Conservation (phyloP, 495 filamentous ascomycete species). For the Penicillium waksmanii region DNA sequence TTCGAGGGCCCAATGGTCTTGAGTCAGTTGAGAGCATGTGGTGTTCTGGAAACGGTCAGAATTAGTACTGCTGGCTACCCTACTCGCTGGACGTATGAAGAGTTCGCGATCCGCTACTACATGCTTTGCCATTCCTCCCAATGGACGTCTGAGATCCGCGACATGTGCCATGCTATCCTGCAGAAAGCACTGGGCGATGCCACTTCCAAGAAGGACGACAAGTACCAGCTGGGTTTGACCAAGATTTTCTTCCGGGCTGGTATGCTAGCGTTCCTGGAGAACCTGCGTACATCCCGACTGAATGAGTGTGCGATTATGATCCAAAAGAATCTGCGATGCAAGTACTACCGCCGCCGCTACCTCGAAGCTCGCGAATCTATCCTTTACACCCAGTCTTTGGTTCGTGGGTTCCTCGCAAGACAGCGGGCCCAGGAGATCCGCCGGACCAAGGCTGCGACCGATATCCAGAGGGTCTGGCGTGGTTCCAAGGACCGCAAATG, state of each 20-base stretch:
- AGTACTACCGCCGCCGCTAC: constrained; percentile 93
- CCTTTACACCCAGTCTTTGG: constrained; percentile 73
- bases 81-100: constrained; percentile 98
- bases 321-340: constrained; percentile 95
- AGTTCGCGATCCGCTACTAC: constrained; percentile 97
- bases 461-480: constrained; percentile 93
- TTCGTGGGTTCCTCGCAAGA: constrained; percentile 75
- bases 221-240: constrained; percentile 93
- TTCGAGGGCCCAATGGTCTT: constrained; percentile 99
- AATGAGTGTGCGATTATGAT: constrained; percentile 98
- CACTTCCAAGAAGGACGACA: constrained; percentile 81
- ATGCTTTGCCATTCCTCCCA: constrained; percentile 91
- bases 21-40: constrained; percentile 94
- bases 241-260: constrained; percentile 99
- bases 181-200: constrained; percentile 83
- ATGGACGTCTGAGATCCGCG: constrained; percentile 91
- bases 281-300: constrained; percentile 82
- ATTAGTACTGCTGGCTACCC: constrained; percentile 98
- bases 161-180: constrained; percentile 92
- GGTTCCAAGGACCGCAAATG: constrained; percentile 82
- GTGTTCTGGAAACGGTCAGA: constrained; percentile 97
- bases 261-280: constrained; percentile 98
- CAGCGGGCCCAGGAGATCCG: constrained; percentile 79
- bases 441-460: constrained; percentile 82
- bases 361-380: constrained; percentile 84